Conservation (phyloP, 768 basidiomycete species). For the Floccularia luteovirens region DNA sequence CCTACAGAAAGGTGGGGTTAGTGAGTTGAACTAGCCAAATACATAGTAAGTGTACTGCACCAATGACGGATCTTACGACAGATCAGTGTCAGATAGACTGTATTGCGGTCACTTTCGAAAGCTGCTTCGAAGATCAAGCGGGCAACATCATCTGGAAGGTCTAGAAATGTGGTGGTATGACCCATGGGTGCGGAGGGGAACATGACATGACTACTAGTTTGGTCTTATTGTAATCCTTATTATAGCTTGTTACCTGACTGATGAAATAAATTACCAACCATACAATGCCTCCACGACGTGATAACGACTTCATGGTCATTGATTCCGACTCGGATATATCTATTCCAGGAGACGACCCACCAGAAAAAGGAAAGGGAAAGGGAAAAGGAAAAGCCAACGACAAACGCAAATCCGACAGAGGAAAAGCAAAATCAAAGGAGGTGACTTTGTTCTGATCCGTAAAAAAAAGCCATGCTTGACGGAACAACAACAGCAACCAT, state of each 20-base stretch:
- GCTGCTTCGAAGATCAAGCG: background rate
- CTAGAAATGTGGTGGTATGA: no score
- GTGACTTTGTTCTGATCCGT: constrained; percentile 8
- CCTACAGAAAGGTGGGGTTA: no score
- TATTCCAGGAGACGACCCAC: constrained; percentile 41
- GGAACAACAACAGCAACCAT: constrained; percentile 49
- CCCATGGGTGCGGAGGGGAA: background rate
- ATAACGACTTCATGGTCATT: constrained; percentile 40
- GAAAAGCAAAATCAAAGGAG: constrained; percentile 48
- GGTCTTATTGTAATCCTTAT: no score
- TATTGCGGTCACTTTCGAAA: background rate
- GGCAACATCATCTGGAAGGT: no score
- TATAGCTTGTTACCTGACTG: no score
- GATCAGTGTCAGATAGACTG: background rate
- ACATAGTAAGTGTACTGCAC: no score
- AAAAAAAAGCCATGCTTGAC: constrained; percentile 2
- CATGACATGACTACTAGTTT: no score
- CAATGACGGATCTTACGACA: background rate
- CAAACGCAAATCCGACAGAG: constrained; percentile 49
- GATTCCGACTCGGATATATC: constrained; percentile 74
- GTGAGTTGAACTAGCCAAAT: no score
- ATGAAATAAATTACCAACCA: no score
- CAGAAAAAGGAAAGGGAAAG: constrained; percentile 44
- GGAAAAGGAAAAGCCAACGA: constrained; percentile 43
- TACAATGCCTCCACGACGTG: constrained; percentile 26